These are phyloP conservation scores for Chernovozyma sophiae-reginae DNA, from an alignment of 1,139 yeast species.

Conservation along the genomic window DNA sequence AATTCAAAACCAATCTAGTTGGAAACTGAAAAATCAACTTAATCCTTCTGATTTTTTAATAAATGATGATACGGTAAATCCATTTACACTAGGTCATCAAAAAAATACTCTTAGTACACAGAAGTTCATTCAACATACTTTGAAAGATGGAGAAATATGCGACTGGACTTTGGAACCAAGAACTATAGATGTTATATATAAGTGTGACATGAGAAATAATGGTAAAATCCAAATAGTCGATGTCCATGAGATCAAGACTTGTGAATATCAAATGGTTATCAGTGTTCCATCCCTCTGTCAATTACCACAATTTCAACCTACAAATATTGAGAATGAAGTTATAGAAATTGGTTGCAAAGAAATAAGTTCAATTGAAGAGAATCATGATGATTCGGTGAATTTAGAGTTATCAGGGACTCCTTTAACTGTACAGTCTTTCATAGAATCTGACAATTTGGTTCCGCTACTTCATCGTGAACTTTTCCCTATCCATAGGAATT, in stretches of 20 bases:
- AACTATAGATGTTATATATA: slow-evolving; percentile 58
- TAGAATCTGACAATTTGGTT: slow-evolving; percentile 6
- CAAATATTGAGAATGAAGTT: slow-evolving; percentile 29
- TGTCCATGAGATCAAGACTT: slow-evolving; percentile 64
- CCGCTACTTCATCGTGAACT: slow-evolving; percentile 3
- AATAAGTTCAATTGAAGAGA: slow-evolving; percentile 13
- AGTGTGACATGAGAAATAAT: slow-evolving; percentile 49
- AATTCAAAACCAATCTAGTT: slow-evolving; percentile 23
- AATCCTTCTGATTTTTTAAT: slow-evolving; percentile 17
- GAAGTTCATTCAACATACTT: slow-evolving; percentile 47
- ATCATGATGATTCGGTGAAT: neutral
- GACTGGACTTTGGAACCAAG: slow-evolving; percentile 67
- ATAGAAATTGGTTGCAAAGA: slow-evolving; percentile 41
- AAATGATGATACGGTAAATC: slow-evolving; percentile 18
- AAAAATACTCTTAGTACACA: slow-evolving; percentile 9
- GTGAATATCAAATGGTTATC: slow-evolving; percentile 64
- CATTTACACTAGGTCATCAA: slow-evolving; percentile 12
- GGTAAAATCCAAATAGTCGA: slow-evolving; percentile 33
- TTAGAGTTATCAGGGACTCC: neutral
- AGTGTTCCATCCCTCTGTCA: slow-evolving; percentile 58
- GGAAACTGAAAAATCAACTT: slow-evolving; percentile 10
- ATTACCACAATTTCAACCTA: slow-evolving; percentile 44
- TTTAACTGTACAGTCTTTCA: slow-evolving; percentile 8
- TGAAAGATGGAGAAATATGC: slow-evolving; percentile 65
- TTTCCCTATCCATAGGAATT: slow-evolving; percentile 19